These are phyloP conservation scores for Tritrichomonas foetus DNA, from an alignment of 208 protist species.

Conservation along the genomic window DNA sequence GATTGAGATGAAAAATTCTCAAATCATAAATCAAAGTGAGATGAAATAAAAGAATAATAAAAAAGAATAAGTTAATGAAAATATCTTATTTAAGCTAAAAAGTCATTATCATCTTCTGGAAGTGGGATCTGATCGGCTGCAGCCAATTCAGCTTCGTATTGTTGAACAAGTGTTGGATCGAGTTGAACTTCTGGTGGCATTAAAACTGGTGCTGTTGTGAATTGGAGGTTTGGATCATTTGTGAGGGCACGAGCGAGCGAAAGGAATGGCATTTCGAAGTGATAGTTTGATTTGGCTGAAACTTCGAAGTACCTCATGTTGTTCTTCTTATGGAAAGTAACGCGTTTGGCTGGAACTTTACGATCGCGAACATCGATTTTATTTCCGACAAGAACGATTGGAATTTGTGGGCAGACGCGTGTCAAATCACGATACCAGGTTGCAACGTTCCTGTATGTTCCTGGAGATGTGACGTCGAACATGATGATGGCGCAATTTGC, in stretches of 20 bases:
- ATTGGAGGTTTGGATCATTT: constrained; percentile 76
- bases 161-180: constrained; percentile 54
- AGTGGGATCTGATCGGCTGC: constrained; percentile 73
- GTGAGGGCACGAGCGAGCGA: constrained; percentile 91
- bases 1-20: too few species aligned
- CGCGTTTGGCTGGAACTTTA: constrained; percentile 97
- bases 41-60: too few species aligned
- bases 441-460: constrained; percentile 99
- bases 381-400: constrained; percentile 99
- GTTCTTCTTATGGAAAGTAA: constrained; percentile 97
- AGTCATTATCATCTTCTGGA: constrained; percentile 73
- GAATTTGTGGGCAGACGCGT: constrained; percentile 97
- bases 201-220: constrained; percentile 72
- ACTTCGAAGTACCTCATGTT: constrained; percentile 99
- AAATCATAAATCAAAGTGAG: too few species aligned
- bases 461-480: constrained; percentile 99
- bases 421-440: constrained; percentile 97
- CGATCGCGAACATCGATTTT: constrained; percentile 99
- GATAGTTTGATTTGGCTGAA: constrained; percentile 99
- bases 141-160: constrained; percentile 75
- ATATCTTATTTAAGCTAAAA: neutral
- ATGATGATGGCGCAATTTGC: constrained; percentile 99
- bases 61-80: too few species aligned
- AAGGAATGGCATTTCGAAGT: constrained; percentile 99
- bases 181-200: constrained; percentile 63